These are phyloP conservation scores for Alternaria dauci DNA, from an alignment of 2,329 filamentous ascomycete genomes.

Conservation along the genomic window DNA sequence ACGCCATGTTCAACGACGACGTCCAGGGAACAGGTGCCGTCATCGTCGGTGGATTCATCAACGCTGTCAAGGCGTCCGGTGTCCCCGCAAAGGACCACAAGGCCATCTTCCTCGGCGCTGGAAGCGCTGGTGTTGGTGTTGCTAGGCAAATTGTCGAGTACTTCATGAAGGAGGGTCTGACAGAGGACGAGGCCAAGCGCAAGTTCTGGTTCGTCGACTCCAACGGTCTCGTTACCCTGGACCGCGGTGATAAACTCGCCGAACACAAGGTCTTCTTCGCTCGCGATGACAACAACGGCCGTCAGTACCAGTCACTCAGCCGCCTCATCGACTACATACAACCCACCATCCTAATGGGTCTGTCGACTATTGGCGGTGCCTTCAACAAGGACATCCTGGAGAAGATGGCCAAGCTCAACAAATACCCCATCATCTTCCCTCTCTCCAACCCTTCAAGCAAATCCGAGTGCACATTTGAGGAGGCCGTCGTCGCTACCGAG, in stretches of 20 bases:
- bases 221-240: slow-evolving; percentile 90
- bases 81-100: slow-evolving; percentile 89
- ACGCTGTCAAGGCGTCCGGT: slow-evolving; percentile 81
- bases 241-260: slow-evolving; percentile 92
- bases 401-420: slow-evolving; percentile 66
- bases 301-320: slow-evolving; percentile 78
- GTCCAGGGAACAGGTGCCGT: slow-evolving; percentile 98
- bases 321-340: slow-evolving; percentile 95
- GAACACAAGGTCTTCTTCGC: slow-evolving; percentile 82
- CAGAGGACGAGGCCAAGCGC: slow-evolving; percentile 83
- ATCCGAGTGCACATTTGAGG: slow-evolving; percentile 97
- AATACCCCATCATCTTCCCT: slow-evolving; percentile 81
- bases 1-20: slow-evolving; percentile 98
- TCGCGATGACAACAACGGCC: slow-evolving; percentile 69
- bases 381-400: slow-evolving; percentile 89
- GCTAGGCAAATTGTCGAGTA: slow-evolving; percentile 98
- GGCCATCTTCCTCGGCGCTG: slow-evolving; percentile 94
- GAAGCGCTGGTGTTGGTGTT: slow-evolving; percentile 94
- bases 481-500: slow-evolving; percentile 89
- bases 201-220: slow-evolving; percentile 99
- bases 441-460: slow-evolving; percentile 96
- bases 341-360: slow-evolving; percentile 91
- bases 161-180: slow-evolving; percentile 90
- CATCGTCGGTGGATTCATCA: slow-evolving; percentile 82
- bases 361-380: slow-evolving; percentile 92